A percentile compares a stretch with the other conserved stretches of the same genome.
Conservation (phyloP, 106 monocot genomes). For the Acorus gramineus region DNA sequence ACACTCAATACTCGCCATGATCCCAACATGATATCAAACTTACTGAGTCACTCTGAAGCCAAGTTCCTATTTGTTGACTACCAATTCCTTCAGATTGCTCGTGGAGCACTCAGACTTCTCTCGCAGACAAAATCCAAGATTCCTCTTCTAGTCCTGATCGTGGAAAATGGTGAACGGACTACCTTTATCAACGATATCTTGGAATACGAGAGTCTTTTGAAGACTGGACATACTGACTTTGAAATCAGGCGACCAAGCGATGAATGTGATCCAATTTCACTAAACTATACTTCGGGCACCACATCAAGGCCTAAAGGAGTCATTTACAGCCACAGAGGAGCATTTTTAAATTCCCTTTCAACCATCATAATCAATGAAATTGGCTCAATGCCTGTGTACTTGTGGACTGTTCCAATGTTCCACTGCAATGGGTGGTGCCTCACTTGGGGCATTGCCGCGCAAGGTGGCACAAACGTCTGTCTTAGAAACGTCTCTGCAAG, state of each 20-base stretch:
- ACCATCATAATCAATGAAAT: slow-evolving; percentile 40
- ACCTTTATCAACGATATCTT: background rate
- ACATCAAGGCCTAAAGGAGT: slow-evolving; percentile 75
- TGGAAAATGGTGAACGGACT: slow-evolving; percentile 12
- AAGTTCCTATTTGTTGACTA: slow-evolving; percentile 57
- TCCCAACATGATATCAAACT: slow-evolving; percentile 43
- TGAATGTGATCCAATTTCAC: slow-evolving; percentile 57
- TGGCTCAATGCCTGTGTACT: slow-evolving; percentile 37
- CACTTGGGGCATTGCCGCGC: slow-evolving; percentile 57
- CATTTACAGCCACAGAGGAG: slow-evolving; percentile 59
- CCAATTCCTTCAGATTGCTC: slow-evolving; percentile 25
- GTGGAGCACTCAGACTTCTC: slow-evolving; percentile 36
- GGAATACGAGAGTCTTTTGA: slow-evolving; percentile 37
- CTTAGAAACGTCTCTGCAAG: slow-evolving; percentile 38
- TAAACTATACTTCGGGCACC: slow-evolving; percentile 83
- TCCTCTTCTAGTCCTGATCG: slow-evolving; percentile 32
- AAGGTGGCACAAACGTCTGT: slow-evolving; percentile 70
- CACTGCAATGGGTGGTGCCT: slow-evolving; percentile 84
- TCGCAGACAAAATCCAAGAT: slow-evolving; percentile 10
- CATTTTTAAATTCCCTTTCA: slow-evolving; percentile 46
- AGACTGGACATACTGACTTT: slow-evolving; percentile 20
- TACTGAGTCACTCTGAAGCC: slow-evolving; percentile 53
- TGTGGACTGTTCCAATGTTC: slow-evolving; percentile 79
- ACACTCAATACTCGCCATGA: slow-evolving; percentile 63
- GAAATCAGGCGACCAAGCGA: slow-evolving; percentile 49